These are phyloP conservation scores for Blastobotrys arbuscula DNA, from an alignment of 1,139 yeast species.

Conservation along the genomic window DNA sequence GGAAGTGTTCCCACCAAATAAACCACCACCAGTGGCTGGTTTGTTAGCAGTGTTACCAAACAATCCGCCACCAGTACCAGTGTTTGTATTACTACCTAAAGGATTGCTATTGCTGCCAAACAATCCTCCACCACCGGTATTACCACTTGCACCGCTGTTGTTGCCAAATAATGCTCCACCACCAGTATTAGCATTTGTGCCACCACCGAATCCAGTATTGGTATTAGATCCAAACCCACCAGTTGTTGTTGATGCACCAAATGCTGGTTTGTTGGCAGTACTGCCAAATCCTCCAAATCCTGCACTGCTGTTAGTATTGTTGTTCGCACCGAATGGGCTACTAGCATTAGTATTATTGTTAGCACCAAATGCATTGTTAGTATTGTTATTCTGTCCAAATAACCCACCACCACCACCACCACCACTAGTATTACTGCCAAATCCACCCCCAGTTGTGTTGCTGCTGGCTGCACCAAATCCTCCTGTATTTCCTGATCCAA, in stretches of 20 bases:
- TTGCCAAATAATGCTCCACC: slow-evolving; percentile 24
- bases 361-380: neutral
- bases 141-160: neutral
- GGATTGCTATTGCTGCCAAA: neutral
- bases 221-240: slow-evolving; percentile 7
- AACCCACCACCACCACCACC: slow-evolving; percentile 22
- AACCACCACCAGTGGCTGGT: neutral
- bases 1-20: slow-evolving; percentile 8
- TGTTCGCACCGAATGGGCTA: slow-evolving; percentile 2
- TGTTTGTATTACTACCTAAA: slow-evolving; percentile 14
- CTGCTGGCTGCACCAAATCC: slow-evolving; percentile 4
- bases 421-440: neutral
- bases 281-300: slow-evolving; percentile 6
- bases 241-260: slow-evolving; percentile 1
- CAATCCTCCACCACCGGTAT: slow-evolving; percentile 1
- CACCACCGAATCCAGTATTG: slow-evolving; percentile 20
- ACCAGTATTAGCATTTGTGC: slow-evolving; percentile 12
- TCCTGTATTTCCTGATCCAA: slow-evolving; percentile 10
- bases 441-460: neutral
- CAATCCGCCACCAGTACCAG: slow-evolving; percentile 23
- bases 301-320: neutral
- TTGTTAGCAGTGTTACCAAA: slow-evolving; percentile 14
- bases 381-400: slow-evolving; percentile 14
- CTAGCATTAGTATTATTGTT: neutral
- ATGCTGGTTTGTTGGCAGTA: neutral